phyloP scores from a whole-genome alignment of 768 basidiomycete species.

The Calocybe indica region DNA sequence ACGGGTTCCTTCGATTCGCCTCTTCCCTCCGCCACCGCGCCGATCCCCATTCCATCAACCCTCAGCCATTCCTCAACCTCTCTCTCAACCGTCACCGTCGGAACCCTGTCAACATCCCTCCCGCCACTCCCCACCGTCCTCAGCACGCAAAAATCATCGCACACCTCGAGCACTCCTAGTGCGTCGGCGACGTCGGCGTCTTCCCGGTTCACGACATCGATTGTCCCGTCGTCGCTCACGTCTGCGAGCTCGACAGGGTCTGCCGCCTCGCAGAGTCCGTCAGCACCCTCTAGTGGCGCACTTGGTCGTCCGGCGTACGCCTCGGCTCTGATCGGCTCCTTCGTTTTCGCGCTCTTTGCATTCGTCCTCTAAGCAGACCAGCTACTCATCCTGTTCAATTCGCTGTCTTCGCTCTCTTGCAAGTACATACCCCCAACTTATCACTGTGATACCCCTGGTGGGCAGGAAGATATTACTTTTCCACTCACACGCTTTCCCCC shows the following conservation, averaged over 20 bases:
- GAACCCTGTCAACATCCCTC: constrained; percentile 20
- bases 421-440: no score
- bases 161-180: constrained; percentile 6
- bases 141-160: background rate
- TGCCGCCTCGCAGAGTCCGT: constrained; percentile 2
- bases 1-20: constrained; percentile 49
- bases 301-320: background rate
- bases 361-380: constrained; percentile 4
- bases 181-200: constrained; percentile 1
- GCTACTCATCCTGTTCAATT: background rate
- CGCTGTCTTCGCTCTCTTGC: no score
- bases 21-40: constrained; percentile 40
- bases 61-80: constrained; percentile 24
- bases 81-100: constrained; percentile 36
- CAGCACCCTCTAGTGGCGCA: constrained; percentile 6
- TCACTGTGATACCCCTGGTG: no score
- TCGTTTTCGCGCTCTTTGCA: constrained; percentile 1
- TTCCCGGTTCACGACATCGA: constrained; percentile 8
- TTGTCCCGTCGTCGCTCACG: constrained; percentile 2
- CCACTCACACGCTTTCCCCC: no score
- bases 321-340: background rate
- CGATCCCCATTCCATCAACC: constrained; percentile 34
- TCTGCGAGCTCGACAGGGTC: constrained; percentile 3
- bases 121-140: constrained; percentile 10
- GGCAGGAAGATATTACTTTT: no score